Evolutionary conservation across 2,329 filamentous ascomycete species (phyloP), one percentile per base, ranked within the genome.

Genomic region (Pseudopithomyces maydicus): DNA sequence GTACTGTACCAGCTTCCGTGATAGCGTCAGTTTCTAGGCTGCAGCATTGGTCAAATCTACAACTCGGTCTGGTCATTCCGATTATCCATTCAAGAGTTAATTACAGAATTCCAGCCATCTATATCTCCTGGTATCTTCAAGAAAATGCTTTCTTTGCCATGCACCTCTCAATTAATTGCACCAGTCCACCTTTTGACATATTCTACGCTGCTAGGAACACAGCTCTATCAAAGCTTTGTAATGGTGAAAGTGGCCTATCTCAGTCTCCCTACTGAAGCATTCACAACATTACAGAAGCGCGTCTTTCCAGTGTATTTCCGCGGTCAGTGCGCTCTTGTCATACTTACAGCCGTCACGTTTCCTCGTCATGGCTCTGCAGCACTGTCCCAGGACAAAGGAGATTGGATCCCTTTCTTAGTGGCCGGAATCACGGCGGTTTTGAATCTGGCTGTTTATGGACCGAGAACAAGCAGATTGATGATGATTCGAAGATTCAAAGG

Each of bases 231-330:
- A 61, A 77, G 64, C 57, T 78, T 80, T 50, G 56, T 78, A 36
- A 74, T 78, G 52, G 77, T 76, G 1, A 80, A 78, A 59, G 59
- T 80, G 17, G 70, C 74, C 20, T 74, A 72, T 55, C 63, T 63
- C 48, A 63, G 62, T 6, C 72, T 79, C 5, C 73, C 77, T 0
- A 68, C 69, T 47, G 67, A 72, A 1, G 65, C 74, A 1, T 80
- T 80, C 51, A 75, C 74, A 7, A 64, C 54, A 1, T 64, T 80
- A 2, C 76, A 79, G 47, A 79, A 77, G 54, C 69, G 67, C 2
- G 47, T 79, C 0, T 80, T 79, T 49, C 77, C 77, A 0, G 57
- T 73, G 1, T 79, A 80, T 47, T 79, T 79, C 55, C 64, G 62
- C 4, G 61, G 64, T 11, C 78, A 80, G 54, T 67, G 73, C 1